Evolutionary conservation across 139 green algal genomes (phyloP), one percentile per base, ranked within the genome.

Genomic region (Micromonas commoda): DNA sequence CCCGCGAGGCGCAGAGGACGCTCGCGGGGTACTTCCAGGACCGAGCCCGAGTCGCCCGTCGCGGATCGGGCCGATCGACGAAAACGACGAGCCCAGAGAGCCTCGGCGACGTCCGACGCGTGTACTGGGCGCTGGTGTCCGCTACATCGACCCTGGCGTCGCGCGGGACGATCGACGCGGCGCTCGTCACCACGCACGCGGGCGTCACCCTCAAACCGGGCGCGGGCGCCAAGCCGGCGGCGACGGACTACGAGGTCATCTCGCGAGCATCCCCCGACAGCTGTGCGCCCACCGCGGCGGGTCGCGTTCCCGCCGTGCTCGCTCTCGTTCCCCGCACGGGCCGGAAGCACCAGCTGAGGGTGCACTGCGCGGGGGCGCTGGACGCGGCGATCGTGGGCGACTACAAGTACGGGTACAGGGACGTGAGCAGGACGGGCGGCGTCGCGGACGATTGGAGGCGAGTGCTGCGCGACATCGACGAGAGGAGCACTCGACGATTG

Each of bases 301-400:
- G 45, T 16, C 9, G 16, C 9, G 45, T 57, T 23, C 13, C 71
- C 3, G n/a, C 70, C n/a, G 38, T 28, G 2, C 37, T 38, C 19
- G 31, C 4, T 3, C 34, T 24, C 5, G 28, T 20, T 28, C 26
- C 19, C 20, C n/a, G 24, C 52, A 38, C 76, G 38, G 84, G 84
- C 13, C 71, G 84, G 23, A 89, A 87, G 81, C 85, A 89, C 75
- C 85, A 89, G 84, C 73, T 89, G 54, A 80, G 85, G 16, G 39
- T 70, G 77, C 84, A 87, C 78, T 87, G 80, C 54, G 80, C 84
- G 24, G 32, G 16, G 2, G 80, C 29, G 1, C 77, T 89, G 53
- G 64, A 57, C 4, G 75, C 80, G 3, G 29, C 85, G 3, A 84
- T 89, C 20, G n/a, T 89, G 19, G 85, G 85, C 19, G 85, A 89